These are phyloP conservation scores for Tetracladium maxilliforme DNA, from an alignment of 2,329 filamentous ascomycete species.

Conservation along the genomic window DNA sequence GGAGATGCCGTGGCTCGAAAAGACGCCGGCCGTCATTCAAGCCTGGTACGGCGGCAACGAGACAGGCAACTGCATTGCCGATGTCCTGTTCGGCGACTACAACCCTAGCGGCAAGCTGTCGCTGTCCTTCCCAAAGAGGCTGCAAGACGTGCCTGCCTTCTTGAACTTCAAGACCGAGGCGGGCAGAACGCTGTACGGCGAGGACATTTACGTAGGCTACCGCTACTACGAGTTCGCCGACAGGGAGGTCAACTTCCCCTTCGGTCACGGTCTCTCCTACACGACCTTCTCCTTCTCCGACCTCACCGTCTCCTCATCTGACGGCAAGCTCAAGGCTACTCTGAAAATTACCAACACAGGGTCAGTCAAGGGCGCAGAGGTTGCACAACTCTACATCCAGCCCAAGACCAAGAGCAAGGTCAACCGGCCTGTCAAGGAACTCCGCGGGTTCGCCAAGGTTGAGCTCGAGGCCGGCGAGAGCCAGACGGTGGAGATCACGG, in stretches of 20 bases:
- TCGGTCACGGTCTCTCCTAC: conserved; percentile 70
- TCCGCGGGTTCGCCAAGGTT: conserved; percentile 53
- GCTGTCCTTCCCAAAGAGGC: conserved; percentile 51
- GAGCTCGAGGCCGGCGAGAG: conserved; percentile 43
- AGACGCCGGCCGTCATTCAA: conserved; percentile 43
- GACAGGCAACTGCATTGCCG: conserved; percentile 66
- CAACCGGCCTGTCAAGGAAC: conserved; percentile 41
- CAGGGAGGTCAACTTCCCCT: conserved; percentile 54
- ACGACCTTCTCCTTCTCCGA: conserved; percentile 48
- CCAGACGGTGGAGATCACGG: conserved; percentile 37
- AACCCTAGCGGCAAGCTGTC: conserved; percentile 67
- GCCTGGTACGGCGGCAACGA: conserved; percentile 86
- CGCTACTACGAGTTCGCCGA: conserved; percentile 64
- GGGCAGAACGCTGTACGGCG: conserved; percentile 59
- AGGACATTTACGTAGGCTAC: conserved; percentile 72
- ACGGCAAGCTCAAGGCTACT: conserved; percentile 29
- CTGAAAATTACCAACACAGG: conserved; percentile 47
- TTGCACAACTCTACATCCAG: conserved; percentile 41
- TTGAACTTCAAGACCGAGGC: conserved; percentile 61
- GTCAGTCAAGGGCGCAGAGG: conserved; percentile 31
- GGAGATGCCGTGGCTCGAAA: conserved; percentile 51
- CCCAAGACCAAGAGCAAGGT: conserved; percentile 36
- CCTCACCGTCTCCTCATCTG: conserved; percentile 26
- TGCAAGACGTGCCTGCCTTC: conserved; percentile 62
- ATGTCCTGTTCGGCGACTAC: conserved; percentile 59